Conservation (phyloP, 192 early-diverging fungal genomes). For the Linnemannia hyalina region DNA sequence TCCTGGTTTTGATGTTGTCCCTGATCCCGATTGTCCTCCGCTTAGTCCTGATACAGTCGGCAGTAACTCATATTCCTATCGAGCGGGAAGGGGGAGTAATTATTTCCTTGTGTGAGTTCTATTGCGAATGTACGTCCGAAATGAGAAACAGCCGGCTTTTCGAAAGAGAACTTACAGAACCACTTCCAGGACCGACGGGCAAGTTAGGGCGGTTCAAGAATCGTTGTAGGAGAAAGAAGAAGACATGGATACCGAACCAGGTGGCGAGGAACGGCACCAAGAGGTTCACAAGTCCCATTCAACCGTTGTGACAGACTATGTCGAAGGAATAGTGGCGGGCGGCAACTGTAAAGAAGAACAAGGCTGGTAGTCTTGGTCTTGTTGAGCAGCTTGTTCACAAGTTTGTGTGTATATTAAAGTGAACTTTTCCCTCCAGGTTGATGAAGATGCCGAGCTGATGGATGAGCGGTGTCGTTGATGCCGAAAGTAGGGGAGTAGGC, state of each 20-base stretch:
- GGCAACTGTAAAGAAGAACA: not conserved
- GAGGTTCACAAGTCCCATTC: conserved; percentile 37
- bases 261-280: conserved; percentile 45
- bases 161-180: conserved; percentile 21
- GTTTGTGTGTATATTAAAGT: not conserved
- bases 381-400: not conserved
- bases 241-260: conserved; percentile 50
- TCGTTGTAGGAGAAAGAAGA: conserved; percentile 51
- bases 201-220: conserved; percentile 53
- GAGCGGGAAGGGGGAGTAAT: not conserved
- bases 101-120: not conserved
- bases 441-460: not conserved
- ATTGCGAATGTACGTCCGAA: not conserved
- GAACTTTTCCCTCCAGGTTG: not conserved
- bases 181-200: conserved; percentile 42
- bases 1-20: conserved; percentile 14
- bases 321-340: not conserved
- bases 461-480: not conserved
- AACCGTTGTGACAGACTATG: not conserved
- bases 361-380: not conserved
- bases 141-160: not conserved
- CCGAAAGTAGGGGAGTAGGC: not conserved
- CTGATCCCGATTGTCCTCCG: not conserved
- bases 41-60: conserved; percentile 22
- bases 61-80: conserved; percentile 45